A percentile compares a stretch with the other conserved stretches of the same genome.
Conservation (phyloP, 23 red algal genomes). For the Gracilaria domingensis region DNA sequence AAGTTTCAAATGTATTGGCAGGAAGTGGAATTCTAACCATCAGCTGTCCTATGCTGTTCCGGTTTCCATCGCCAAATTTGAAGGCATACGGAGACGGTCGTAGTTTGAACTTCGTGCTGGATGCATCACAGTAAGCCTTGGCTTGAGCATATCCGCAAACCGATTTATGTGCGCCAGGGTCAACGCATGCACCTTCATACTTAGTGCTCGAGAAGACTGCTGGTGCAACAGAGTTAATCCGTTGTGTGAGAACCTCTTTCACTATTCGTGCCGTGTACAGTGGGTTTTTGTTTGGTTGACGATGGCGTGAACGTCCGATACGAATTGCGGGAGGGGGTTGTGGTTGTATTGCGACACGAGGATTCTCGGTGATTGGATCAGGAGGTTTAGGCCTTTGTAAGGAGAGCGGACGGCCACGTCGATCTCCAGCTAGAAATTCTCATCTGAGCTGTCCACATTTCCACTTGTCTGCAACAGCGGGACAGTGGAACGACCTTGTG, state of each 20-base stretch:
- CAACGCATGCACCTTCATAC: neutral
- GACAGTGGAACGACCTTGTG: neutral
- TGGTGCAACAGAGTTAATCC: neutral
- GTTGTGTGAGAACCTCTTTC: neutral
- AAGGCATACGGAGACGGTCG: neutral
- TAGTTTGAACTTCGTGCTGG: neutral
- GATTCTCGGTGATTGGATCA: too few species aligned
- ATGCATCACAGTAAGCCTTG: neutral
- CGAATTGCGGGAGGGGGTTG: neutral
- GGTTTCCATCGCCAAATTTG: slow-evolving; percentile 16
- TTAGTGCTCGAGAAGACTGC: neutral
- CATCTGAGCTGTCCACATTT: neutral
- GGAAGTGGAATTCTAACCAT: neutral
- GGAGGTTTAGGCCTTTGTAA: neutral
- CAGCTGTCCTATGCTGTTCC: neutral
- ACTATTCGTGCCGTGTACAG: too few species aligned
- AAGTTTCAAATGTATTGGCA: neutral
- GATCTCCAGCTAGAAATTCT: neutral
- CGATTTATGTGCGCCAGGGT: neutral
- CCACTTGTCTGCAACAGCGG: too few species aligned
- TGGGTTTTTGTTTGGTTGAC: too few species aligned
- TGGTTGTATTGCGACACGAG: too few species aligned
- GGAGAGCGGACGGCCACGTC: neutral
- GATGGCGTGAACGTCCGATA: too few species aligned
- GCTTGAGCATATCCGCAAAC: neutral